Conservation (phyloP, 495 filamentous ascomycete species). For the Annulohypoxylon moriforme region DNA sequence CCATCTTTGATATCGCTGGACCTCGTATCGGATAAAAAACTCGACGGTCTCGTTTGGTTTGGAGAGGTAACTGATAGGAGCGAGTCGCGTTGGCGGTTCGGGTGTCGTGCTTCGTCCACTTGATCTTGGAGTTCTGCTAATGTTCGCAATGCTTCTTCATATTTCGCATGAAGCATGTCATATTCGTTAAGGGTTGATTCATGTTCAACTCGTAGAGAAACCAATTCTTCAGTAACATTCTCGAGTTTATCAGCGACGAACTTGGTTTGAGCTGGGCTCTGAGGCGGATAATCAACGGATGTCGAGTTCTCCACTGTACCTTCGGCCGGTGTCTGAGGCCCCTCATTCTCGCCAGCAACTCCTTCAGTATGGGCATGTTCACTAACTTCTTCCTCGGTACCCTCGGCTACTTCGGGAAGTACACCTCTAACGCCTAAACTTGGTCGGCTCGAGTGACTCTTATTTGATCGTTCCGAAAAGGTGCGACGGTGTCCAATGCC, state of each 20-base stretch:
- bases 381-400: conserved; percentile 56
- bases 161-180: conserved; percentile 85
- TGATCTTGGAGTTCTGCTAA: conserved; percentile 86
- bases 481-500: conserved; percentile 58
- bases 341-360: conserved; percentile 7
- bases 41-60: conserved; percentile 74
- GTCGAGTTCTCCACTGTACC: conserved; percentile 32
- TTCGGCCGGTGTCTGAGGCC: conserved; percentile 38
- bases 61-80: conserved; percentile 66
- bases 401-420: conserved; percentile 59
- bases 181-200: conserved; percentile 84
- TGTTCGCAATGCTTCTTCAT: conserved; percentile 86
- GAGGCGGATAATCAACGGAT: conserved; percentile 57
- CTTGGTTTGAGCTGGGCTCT: conserved; percentile 82
- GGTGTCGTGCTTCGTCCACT: conserved; percentile 83
- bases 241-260: conserved; percentile 95
- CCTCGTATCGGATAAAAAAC: conserved; percentile 92
- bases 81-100: conserved; percentile 63
- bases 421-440: conserved; percentile 63
- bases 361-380: conserved; percentile 42
- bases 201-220: conserved; percentile 90
- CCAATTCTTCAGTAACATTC: conserved; percentile 89
- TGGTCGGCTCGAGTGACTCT: conserved; percentile 62
- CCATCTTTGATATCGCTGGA: conserved; percentile 79
- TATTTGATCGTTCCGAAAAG: conserved; percentile 61